Evolutionary conservation across 148 eudicot species (phyloP), one percentile per base, ranked within the genome.

Genomic region (Cornus kousa): DNA sequence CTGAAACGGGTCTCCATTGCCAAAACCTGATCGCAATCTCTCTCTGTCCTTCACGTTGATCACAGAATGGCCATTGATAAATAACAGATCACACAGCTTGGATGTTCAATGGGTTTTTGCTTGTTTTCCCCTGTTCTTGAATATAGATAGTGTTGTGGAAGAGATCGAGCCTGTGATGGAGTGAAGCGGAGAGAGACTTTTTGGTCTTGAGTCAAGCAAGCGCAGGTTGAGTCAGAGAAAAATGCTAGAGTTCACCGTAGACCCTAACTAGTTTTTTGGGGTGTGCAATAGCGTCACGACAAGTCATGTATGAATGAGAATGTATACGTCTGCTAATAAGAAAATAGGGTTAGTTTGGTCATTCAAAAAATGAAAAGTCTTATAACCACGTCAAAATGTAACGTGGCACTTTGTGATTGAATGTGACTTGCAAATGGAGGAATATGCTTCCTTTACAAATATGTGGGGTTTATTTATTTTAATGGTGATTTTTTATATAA

Each of bases 1-100:
- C 95, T 84, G 65, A 75, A 48, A 64, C 46, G 80, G 77, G 75
- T 53, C 81, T 67, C 85, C 93, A 90, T 90, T 78, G 67, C 35
- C 24, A 76, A 87, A 84, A 64, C 74, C 59, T 17, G 71, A 65
- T 79, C 23, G 72, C 53, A 37, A 35, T 65, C 59, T 12, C 37
- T 70, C 53, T 24, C 40, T 22, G 70, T 28, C 28, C 28, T 28
- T 28, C 28, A 28, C 28, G 62, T 3, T 9, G 76, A 82, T 82
- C 82, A 82, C 35, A 75, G 64, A 1, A 28, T 40, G 68, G 31
- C 71, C 82, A 78, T 78, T 64, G 69, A 74, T 60, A 31, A 33
- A n/a, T 4, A 24, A 72, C 33, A 4, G 7, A 28, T 62, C 66
- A 62, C 3, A 53, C 0, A 62, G 6, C 20, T 62, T n/a, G 66